Evolutionary conservation across 352 stramenopile species (phyloP).

Genomic region (Pythium vanterpoolii): DNA sequence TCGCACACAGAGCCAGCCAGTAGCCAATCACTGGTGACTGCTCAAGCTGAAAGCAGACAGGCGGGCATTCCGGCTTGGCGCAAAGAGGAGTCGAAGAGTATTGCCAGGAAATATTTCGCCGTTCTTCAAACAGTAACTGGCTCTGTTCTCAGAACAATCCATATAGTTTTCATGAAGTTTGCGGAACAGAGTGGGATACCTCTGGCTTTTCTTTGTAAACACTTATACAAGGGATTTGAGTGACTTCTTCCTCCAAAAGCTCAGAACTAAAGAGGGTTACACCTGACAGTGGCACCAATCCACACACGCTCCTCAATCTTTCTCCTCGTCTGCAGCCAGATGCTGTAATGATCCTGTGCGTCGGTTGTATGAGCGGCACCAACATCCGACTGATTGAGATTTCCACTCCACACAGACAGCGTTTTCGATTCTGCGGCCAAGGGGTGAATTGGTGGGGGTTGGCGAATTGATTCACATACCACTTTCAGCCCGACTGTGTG

Average conservation of each 20-base stretch:
- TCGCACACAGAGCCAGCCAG: conserved; percentile 10
- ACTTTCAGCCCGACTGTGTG: neutral
- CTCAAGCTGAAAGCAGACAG: neutral
- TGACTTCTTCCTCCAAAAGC: neutral
- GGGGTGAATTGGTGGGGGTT: neutral
- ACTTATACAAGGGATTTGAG: conserved; percentile 1
- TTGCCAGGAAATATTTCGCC: conserved; percentile 8
- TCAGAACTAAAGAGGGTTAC: too few relatives aligned
- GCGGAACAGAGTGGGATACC: neutral
- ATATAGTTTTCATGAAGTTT: conserved; percentile 2
- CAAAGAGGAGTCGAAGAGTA: conserved; percentile 2
- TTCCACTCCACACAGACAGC: neutral
- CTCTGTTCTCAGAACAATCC: conserved; percentile 8
- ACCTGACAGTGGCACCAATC: neutral
- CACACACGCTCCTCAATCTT: neutral
- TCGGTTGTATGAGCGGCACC: too few relatives aligned
- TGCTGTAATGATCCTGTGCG: neutral
- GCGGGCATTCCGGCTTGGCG: neutral
- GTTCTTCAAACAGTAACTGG: neutral
- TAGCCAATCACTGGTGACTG: conserved; percentile 10
- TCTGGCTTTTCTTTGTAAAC: neutral
- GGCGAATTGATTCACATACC: neutral
- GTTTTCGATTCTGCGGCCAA: too few relatives aligned
- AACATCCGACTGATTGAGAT: neutral
- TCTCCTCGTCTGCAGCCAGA: neutral